Percentiles rank a stretch among this genome's conserved stretches.
Conservation (phyloP, 2,329 filamentous ascomycete genomes). For the Neophaeococcomyces aloes region DNA sequence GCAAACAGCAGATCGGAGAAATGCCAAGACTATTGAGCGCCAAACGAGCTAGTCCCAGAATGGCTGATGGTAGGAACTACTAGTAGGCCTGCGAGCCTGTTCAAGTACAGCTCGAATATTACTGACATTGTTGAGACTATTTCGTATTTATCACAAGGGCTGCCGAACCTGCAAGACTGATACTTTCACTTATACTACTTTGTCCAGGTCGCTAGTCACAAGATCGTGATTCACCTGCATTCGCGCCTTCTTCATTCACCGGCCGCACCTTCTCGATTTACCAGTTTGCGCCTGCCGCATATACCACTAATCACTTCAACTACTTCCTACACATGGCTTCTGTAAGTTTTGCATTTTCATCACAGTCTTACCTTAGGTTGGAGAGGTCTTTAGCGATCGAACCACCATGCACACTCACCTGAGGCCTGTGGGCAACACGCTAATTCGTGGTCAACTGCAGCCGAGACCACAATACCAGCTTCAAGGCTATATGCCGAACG, state of each 20-base stretch:
- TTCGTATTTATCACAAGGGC: neutral
- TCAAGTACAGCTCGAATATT: neutral
- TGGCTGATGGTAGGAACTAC: neutral
- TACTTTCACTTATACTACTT: neutral
- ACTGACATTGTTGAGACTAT: neutral
- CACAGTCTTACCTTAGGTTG: constrained; percentile 16
- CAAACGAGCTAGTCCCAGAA: too few relatives aligned
- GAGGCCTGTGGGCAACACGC: constrained; percentile 11
- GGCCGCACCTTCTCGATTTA: constrained; percentile 7
- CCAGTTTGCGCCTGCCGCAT: constrained; percentile 10
- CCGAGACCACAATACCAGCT: constrained; percentile 22
- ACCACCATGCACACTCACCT: constrained; percentile 28
- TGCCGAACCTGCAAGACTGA: neutral
- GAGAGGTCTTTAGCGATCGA: constrained; percentile 34
- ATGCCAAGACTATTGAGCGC: too few relatives aligned
- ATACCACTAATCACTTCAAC: neutral
- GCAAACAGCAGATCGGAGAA: too few relatives aligned
- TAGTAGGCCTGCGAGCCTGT: neutral
- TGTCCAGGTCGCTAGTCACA: neutral
- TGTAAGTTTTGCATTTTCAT: constrained; percentile 28
- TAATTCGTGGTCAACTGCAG: constrained; percentile 16
- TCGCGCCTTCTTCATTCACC: neutral
- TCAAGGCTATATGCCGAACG: constrained; percentile 35
- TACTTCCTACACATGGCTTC: constrained; percentile 35
- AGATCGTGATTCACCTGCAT: neutral